Evolutionary conservation across 176 grass and related monocot species (phyloP).

Genomic region (Carex kokanica): DNA sequence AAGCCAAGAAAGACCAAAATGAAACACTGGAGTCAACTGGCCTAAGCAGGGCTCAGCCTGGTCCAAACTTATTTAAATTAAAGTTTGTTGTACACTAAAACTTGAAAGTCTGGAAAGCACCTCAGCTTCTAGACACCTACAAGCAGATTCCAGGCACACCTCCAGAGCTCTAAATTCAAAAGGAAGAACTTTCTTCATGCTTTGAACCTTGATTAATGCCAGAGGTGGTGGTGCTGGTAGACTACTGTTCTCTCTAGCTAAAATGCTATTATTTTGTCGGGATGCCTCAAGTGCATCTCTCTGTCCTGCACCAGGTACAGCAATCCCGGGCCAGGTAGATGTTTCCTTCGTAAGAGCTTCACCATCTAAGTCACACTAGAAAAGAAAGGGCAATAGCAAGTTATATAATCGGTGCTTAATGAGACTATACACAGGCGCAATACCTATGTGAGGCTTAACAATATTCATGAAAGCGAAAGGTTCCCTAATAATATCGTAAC

Average conservation of each 20-base stretch:
- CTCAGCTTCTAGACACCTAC: conserved; percentile 89
- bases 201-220: conserved; percentile 45
- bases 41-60: neutral
- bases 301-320: conserved; percentile 37
- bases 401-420: neutral
- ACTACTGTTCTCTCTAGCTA: conserved; percentile 35
- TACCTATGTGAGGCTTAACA: neutral
- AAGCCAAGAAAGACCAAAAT: neutral
- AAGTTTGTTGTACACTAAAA: neutral
- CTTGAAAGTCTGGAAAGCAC: conserved; percentile 32
- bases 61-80: neutral
- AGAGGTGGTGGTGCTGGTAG: conserved; percentile 42
- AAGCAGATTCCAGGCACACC: conserved; percentile 94
- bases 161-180: conserved; percentile 95
- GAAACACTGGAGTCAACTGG: neutral
- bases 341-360: conserved; percentile 38
- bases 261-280: conserved; percentile 30
- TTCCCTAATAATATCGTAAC: too few relatives aligned
- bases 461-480: neutral
- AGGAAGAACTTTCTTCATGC: conserved; percentile 58
- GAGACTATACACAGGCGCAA: neutral
- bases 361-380: conserved; percentile 55
- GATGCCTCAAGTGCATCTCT: conserved; percentile 40
- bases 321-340: conserved; percentile 38
- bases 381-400: conserved; percentile 1